Conservation (phyloP, 169 alveolate genomes). For the Haemoproteus tartakovskyi region DNA sequence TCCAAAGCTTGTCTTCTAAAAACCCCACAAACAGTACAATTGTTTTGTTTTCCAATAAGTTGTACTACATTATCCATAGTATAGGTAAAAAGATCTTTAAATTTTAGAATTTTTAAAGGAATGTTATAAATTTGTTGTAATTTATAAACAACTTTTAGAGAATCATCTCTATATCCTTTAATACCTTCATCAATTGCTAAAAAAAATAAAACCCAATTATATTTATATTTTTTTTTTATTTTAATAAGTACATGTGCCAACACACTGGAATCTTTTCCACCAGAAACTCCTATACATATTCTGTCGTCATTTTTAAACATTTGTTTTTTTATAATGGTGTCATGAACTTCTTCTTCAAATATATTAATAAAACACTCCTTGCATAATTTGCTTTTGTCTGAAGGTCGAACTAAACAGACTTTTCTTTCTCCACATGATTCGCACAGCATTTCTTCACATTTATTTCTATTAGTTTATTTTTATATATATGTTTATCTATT, state of each 20-base stretch:
- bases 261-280: slow-evolving; percentile 98
- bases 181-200: slow-evolving; percentile 98
- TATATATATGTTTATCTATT: too few relatives aligned
- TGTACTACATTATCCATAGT: slow-evolving; percentile 97
- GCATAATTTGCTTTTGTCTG: slow-evolving; percentile 87
- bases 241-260: slow-evolving; percentile 90
- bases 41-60: slow-evolving; percentile 87
- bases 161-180: slow-evolving; percentile 96
- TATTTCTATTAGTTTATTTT: too few relatives aligned
- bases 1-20: slow-evolving; percentile 96
- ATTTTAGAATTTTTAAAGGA: slow-evolving; percentile 88
- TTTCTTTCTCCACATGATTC: slow-evolving; percentile 76
- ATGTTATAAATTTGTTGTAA: slow-evolving; percentile 82
- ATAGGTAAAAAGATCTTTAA: slow-evolving; percentile 90
- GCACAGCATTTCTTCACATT: slow-evolving; percentile 30
- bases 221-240: slow-evolving; percentile 87
- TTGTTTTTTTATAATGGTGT: slow-evolving; percentile 76
- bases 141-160: slow-evolving; percentile 90
- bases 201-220: slow-evolving; percentile 88
- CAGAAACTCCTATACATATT: slow-evolving; percentile 95
- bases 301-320: slow-evolving; percentile 87
- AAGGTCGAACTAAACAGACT: slow-evolving; percentile 89
- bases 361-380: slow-evolving; percentile 89
- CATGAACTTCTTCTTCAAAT: slow-evolving; percentile 94
- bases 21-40: slow-evolving; percentile 98